Base-by-base conservation (phyloP, 768 basidiomycete species). In the Suillus hirtellus region DNA sequence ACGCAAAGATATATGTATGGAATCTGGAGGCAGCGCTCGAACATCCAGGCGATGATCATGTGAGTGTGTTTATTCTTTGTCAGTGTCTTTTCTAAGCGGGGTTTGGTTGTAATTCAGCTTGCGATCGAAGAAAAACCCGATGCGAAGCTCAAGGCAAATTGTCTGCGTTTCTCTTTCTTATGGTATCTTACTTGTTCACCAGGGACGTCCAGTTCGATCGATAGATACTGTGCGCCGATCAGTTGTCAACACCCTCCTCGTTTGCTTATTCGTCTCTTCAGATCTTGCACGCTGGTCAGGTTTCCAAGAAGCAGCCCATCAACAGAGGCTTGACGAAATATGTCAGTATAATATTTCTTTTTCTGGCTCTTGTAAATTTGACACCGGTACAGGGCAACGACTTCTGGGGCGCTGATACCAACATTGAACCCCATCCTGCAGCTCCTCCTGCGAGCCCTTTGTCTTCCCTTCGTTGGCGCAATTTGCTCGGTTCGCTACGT, bases 1-100 rank as follows among this genome's bases (percentile, higher is more conserved):
- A 96, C 72, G 81, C 85, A 64, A 79, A 82, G 42, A 75, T 96
- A 1, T 87, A 90, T 4, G 82, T 94, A 0, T 97, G 95, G 95
- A 87, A 93, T 67, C 84, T 81, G 10, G 85, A 86, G 74, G 59
- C 27, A 31, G 44, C 9, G 8, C 21, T 60, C 6, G 15, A 24
- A 15, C 24, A 27, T 6, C 0, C 14, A 1, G 6, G 21, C 1
- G 3, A 27, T 24, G 14, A 49, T 49, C 1, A 1, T 7, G 19
- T 35, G 24, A 14, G 47, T 49, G 14, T 15, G 47, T 3, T 8
- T 7, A 24, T 49, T 21, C 11, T 1, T 53, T n/a, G 11, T 34
- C 19, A 11, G 21, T 4, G 4, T 17, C 37, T 40, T 24, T 24
- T 40, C 21, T 56, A 40, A 56, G 15, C 5, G 21, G 31, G 31